Evolutionary conservation across 2,329 filamentous ascomycete species (phyloP).

Genomic region (Sporothrix dimorphospora): DNA sequence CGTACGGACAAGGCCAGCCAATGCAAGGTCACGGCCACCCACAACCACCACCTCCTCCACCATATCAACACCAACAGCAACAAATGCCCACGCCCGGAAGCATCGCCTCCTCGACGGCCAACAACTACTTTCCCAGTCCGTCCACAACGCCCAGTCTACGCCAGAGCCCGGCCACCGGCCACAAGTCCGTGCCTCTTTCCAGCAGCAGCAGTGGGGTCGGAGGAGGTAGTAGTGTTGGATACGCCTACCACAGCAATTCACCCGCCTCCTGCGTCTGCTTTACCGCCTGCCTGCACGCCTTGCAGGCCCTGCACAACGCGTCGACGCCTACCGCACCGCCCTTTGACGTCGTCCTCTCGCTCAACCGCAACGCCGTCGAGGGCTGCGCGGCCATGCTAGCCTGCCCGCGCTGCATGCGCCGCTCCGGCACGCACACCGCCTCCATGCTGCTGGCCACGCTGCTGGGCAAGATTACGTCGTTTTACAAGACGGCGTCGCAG

Average conservation of each 20-base stretch:
- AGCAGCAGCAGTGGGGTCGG: neutral
- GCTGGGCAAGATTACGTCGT: constrained; percentile 52
- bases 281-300: constrained; percentile 49
- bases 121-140: constrained; percentile 47
- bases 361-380: constrained; percentile 54
- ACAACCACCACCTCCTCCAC: neutral
- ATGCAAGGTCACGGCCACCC: neutral
- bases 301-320: constrained; percentile 52
- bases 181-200: constrained; percentile 37
- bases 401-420: constrained; percentile 50
- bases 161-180: constrained; percentile 37
- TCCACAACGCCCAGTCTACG: constrained; percentile 44
- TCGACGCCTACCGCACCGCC: constrained; percentile 39
- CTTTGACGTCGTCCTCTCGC: constrained; percentile 50
- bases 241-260: neutral
- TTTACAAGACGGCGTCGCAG: constrained; percentile 48
- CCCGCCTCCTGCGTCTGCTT: constrained; percentile 50
- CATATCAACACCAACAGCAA: constrained; percentile 23
- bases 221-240: too few relatives aligned
- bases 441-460: constrained; percentile 56
- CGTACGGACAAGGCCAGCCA: constrained; percentile 37
- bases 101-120: constrained; percentile 35
- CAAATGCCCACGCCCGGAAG: constrained; percentile 43
- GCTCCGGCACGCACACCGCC: constrained; percentile 48
- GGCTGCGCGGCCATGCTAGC: constrained; percentile 52